Evolutionary conservation across 768 basidiomycete species (phyloP).

Genomic region (Suillus brevipes): DNA sequence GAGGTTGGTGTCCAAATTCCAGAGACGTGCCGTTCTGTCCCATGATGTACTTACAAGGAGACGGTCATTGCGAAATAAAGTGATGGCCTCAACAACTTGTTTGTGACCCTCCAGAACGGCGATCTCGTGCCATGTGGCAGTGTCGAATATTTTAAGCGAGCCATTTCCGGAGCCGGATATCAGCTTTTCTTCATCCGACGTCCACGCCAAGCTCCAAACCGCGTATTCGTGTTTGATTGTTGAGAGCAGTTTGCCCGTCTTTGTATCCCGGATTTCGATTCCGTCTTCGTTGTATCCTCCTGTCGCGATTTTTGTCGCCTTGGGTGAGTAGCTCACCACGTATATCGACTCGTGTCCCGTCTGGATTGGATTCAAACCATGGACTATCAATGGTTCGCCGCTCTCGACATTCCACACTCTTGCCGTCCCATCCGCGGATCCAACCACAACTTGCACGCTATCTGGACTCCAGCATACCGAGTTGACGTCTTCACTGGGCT

Average conservation of each 20-base stretch:
- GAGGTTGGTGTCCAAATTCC: constrained; percentile 9
- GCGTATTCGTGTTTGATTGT: neutral
- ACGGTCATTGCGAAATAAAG: neutral
- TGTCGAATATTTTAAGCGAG: neutral
- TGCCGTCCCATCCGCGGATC: constrained; percentile 15
- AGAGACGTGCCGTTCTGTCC: constrained; percentile 11
- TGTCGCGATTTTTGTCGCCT: neutral
- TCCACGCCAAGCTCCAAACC: neutral
- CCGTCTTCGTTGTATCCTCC: neutral
- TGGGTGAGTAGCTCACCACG: constrained; percentile 1
- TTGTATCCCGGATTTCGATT: neutral
- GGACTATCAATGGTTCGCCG: neutral
- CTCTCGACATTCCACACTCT: constrained; percentile 6
- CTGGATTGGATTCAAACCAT: constrained; percentile 1
- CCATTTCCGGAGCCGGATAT: neutral
- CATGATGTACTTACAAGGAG: neutral
- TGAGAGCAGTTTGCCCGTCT: neutral
- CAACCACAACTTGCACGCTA: constrained; percentile 13
- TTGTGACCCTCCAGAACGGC: neutral
- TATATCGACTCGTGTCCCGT: neutral
- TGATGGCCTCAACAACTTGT: neutral
- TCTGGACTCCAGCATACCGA: constrained; percentile 9
- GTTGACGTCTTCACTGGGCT: neutral
- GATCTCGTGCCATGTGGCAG: neutral
- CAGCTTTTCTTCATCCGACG: neutral